A percentile compares a stretch with the other conserved stretches of the same genome.
Evolutionary conservation across 257 asterid species (phyloP).

Genomic region (Penstemon barbatus): DNA sequence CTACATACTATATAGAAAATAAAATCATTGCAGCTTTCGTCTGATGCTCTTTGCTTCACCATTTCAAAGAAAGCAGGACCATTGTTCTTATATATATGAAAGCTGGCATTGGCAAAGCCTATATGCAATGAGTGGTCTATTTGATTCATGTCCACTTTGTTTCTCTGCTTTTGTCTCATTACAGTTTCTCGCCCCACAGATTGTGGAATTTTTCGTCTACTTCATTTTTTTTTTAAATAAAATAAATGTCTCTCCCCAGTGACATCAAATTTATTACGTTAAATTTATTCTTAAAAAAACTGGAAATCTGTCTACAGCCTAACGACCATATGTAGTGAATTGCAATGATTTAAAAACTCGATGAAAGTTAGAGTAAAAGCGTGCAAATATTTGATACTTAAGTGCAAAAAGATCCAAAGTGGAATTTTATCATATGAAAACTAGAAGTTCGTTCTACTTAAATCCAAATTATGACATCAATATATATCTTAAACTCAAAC

Average conservation of each 20-base stretch:
- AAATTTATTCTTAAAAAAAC: too few species aligned
- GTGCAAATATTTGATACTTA: too few species aligned
- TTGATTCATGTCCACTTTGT: neutral
- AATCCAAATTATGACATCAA: too few species aligned
- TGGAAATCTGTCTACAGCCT: too few species aligned
- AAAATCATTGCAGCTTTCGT: neutral
- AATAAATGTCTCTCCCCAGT: neutral
- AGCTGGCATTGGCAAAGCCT: constrained; percentile 27
- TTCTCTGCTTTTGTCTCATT: constrained; percentile 24
- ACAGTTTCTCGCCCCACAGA: constrained; percentile 7
- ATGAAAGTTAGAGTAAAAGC: too few species aligned
- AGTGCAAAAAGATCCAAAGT: too few species aligned
- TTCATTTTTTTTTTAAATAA: too few species aligned
- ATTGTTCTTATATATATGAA: constrained; percentile 5
- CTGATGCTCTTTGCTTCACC: neutral
- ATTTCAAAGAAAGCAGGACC: constrained; percentile 21
- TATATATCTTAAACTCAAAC: too few species aligned
- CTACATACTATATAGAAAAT: neutral
- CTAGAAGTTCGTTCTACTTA: too few species aligned
- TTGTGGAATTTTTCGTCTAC: constrained; percentile 8
- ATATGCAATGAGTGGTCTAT: constrained; percentile 20
- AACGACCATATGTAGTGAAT: too few species aligned
- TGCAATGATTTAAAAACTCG: too few species aligned
- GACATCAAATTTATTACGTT: neutral
- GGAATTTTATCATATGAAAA: too few species aligned